Evolutionary conservation across 2,329 filamentous ascomycete species (phyloP), one percentile per base, ranked within the genome.

Genomic region (Penicillium sp.): DNA sequence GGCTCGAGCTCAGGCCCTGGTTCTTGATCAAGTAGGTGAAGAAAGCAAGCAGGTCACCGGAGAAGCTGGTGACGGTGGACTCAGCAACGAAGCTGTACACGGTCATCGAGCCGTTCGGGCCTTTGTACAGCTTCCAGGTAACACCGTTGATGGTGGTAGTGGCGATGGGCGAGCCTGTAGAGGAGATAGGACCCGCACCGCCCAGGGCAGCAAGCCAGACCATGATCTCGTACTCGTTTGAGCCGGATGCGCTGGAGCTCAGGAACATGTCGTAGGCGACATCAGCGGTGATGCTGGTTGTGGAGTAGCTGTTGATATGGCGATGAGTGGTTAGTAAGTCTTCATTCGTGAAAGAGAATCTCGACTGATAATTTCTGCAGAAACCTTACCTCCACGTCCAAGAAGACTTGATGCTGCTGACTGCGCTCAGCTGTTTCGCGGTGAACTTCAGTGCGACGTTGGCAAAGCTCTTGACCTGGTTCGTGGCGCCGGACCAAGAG

Each of bases 251-350:
- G 18, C 77, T 77, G 43, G 81, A 77, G 31, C 72, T 68, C 7
- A 85, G 85, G 75, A 88, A 88, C 52, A 88, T 72, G 69, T 88
- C 85, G 67, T 86, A 88, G 14, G 85, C 78, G 16, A 89, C 85
- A 66, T 88, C 81, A 54, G 84, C 83, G 36, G 84, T 75, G 50
- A 87, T 70, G 55, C 75, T 61, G 52, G 71, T 76, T 59, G 79
- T 82, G 33, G 77, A 78, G 73, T 87, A 86, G 36, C 75, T 64
- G 22, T 51, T 19, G n/a, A 37, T 18, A 40, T 27, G 19, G 46
- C 27, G 47, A 39, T 19, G 3, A n/a, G 1, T 6, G 41, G 2
- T 24, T 7, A n/a, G 41, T 16, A 24, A 19, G 4, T 22, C 11
- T 19, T 44, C 7, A 1, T 18, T 10, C 11, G 2, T 16, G n/a